These are phyloP conservation scores for Phytophthora quininea DNA, from an alignment of 352 stramenopile species.

Conservation along the genomic window DNA sequence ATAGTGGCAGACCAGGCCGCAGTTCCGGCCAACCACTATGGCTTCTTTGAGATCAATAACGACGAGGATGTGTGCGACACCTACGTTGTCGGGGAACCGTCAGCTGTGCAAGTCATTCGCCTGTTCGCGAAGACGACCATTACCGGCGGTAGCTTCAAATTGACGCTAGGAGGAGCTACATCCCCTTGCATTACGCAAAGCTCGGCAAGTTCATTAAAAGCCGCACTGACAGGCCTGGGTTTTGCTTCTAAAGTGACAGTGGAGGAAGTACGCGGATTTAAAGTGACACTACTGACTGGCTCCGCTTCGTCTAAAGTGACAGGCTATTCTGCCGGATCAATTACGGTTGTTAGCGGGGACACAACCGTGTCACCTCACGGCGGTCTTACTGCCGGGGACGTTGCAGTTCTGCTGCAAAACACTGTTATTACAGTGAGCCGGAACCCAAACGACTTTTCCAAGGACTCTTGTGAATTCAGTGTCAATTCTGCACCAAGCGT, in stretches of 20 bases:
- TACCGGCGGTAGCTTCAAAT: constrained; percentile 55
- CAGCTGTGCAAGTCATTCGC: constrained; percentile 67
- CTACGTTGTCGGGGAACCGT: constrained; percentile 67
- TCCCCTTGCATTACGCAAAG: constrained; percentile 41
- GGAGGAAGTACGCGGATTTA: constrained; percentile 61
- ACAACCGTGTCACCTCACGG: not conserved
- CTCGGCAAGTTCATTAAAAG: constrained; percentile 42
- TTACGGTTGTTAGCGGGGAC: constrained; percentile 36
- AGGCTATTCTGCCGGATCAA: constrained; percentile 22
- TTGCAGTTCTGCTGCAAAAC: constrained; percentile 27
- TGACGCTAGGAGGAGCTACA: constrained; percentile 64
- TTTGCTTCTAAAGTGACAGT: constrained; percentile 57
- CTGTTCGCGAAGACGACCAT: constrained; percentile 72
- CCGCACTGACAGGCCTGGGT: constrained; percentile 40
- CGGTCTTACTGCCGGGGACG: constrained; percentile 44
- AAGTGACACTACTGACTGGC: constrained; percentile 59
- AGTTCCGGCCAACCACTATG: constrained; percentile 44
- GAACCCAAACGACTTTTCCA: constrained; percentile 73
- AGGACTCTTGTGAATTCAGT: constrained; percentile 65
- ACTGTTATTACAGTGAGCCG: constrained; percentile 73
- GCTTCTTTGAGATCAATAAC: constrained; percentile 64
- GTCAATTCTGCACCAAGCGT: constrained; percentile 23
- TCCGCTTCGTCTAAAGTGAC: constrained; percentile 49
- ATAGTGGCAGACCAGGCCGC: constrained; percentile 39
- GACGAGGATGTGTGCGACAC: constrained; percentile 57